Evolutionary conservation across 1,284 basidiomycete species (phyloP).

Genomic region (Entoloma clypeatum): DNA sequence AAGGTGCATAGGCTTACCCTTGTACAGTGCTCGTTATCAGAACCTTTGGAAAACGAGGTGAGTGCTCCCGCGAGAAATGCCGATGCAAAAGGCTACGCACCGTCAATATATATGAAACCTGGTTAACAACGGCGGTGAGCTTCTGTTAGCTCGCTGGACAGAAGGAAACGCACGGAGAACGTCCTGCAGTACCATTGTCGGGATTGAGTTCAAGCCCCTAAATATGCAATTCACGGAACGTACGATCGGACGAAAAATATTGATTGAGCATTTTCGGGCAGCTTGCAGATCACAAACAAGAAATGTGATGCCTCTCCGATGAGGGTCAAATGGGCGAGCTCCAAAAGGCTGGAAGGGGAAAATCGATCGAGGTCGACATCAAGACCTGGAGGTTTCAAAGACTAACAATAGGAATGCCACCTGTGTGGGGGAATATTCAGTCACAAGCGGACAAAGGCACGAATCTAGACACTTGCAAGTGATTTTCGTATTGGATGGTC

Average conservation of each 20-base stretch:
- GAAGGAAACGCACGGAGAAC: neutral
- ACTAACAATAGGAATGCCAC: slow-evolving; percentile 6
- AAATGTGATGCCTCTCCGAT: slow-evolving; percentile 2
- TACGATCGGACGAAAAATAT: slow-evolving; percentile 1
- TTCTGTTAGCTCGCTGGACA: neutral
- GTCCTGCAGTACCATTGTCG: neutral
- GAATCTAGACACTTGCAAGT: neutral
- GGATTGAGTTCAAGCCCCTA: neutral
- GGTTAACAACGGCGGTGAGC: too few species aligned
- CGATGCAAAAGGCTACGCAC: too few species aligned
- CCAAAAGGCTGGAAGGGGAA: slow-evolving; percentile 2
- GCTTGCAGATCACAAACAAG: slow-evolving; percentile 5
- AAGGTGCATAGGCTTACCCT: neutral
- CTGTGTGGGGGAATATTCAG: neutral
- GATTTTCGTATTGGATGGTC: slow-evolving; percentile 7
- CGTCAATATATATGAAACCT: too few species aligned
- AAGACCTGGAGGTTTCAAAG: too few species aligned
- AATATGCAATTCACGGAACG: neutral
- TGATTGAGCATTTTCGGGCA: slow-evolving; percentile 4
- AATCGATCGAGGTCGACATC: too few species aligned
- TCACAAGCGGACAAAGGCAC: neutral
- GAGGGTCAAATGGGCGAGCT: slow-evolving; percentile 5
- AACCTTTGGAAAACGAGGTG: neutral
- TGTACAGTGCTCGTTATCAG: slow-evolving; percentile 8
- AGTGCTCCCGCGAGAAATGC: too few species aligned